Base-by-base conservation (phyloP, 345 rosid species). In the Lumnitzera racemosa region DNA sequence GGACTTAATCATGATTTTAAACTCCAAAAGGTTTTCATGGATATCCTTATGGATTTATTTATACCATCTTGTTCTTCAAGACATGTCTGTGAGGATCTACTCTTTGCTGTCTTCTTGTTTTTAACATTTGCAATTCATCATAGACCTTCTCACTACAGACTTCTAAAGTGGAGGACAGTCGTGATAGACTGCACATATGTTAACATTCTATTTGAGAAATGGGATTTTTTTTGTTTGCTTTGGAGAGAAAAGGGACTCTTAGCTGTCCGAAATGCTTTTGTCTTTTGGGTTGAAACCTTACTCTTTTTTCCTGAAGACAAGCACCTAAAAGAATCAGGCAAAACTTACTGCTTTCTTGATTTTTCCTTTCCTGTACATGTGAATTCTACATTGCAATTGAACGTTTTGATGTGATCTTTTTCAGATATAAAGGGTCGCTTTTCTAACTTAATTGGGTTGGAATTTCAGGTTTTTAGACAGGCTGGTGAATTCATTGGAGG, bases 1-100 rank as follows among this genome's bases (percentile, higher is more conserved):
- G 55, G 97, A 94, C 73, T 69, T 83, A 67, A 86, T 94, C 73
- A 83, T 90, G 97, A 81, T 94, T 67, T 89, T 88, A 61, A 94
- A 94, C 87, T 94, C 97, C 70, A 94, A 70, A 77, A 86, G 99
- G 99, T 89, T 56, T 53, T 51, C n/a, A 20, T 59, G 10, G 47
- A 36, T 74, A 57, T 61, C 17, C 24, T 62, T 47, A 49, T 41
- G n/a, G 27, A 24, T 48, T 9, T 7, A 58, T 61, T 78, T 67
- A 4, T 63, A 24, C 59, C 24, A 52, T 31, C 9, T 13, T 9
- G 14, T 5, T 27, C 61, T 11, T 27, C 20, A 15, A 27, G 51
- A 50, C 41, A 2, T 1, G 3, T 56, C 49, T n/a, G 31, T 9
- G 27, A n/a, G 41, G 46, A 53, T 25, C 4, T 53, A 25, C 56